Percentiles rank a stretch among this genome's conserved stretches.
phyloP scores from a whole-genome alignment of 2,329 filamentous ascomycete species.

The Curvularia sp. region DNA sequence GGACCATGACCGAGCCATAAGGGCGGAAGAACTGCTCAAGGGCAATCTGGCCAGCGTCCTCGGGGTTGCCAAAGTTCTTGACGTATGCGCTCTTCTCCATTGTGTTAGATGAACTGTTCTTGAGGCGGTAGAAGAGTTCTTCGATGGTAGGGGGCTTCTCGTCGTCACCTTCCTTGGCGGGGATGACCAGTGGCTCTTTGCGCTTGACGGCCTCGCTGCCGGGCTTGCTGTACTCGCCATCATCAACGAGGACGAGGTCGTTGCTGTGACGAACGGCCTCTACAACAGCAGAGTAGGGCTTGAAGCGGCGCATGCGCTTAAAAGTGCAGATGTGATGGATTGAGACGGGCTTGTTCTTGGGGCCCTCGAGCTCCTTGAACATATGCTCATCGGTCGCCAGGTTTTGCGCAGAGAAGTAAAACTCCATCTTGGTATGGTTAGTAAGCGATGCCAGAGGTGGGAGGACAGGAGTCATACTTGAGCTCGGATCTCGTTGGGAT shows the following conservation, averaged over 20 bases:
- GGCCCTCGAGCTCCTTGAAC: slow-evolving; percentile 76
- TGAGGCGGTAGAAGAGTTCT: slow-evolving; percentile 59
- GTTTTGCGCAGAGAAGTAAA: slow-evolving; percentile 94
- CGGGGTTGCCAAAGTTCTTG: slow-evolving; percentile 91
- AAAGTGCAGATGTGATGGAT: slow-evolving; percentile 82
- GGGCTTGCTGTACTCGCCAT: slow-evolving; percentile 64
- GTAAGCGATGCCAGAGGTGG: slow-evolving; percentile 4
- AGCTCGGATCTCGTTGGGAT: slow-evolving; percentile 80
- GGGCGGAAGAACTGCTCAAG: slow-evolving; percentile 90
- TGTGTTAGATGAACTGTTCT: slow-evolving; percentile 66
- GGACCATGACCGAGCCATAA: slow-evolving; percentile 80
- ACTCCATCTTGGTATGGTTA: slow-evolving; percentile 74
- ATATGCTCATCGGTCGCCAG: slow-evolving; percentile 88
- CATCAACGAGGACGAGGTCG: slow-evolving; percentile 74
- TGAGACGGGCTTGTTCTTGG: slow-evolving; percentile 80
- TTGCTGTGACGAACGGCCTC: slow-evolving; percentile 80
- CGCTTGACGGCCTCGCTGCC: slow-evolving; percentile 64
- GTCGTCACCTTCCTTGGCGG: slow-evolving; percentile 44
- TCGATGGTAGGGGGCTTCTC: slow-evolving; percentile 27
- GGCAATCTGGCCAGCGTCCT: slow-evolving; percentile 86
- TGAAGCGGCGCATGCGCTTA: slow-evolving; percentile 95
- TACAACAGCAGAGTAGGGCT: slow-evolving; percentile 83
- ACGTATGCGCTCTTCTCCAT: slow-evolving; percentile 83
- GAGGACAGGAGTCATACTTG: slow-evolving; percentile 64
- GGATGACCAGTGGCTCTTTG: slow-evolving; percentile 67